phyloP scores from a whole-genome alignment of 108 stramenopile species.

The Phaeodactylum tricornutum region DNA sequence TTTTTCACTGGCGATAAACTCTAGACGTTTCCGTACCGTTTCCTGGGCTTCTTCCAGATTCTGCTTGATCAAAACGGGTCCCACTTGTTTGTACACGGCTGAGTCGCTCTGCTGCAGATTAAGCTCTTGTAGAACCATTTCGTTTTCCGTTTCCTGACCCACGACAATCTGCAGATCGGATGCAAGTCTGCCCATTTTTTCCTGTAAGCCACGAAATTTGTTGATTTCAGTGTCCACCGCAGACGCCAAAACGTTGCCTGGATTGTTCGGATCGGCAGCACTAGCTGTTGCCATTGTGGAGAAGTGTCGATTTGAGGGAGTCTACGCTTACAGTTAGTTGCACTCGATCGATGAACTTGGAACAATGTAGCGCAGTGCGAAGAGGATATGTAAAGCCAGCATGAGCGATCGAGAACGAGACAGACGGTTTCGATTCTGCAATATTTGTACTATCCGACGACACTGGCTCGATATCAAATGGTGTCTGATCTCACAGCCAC shows the following conservation, averaged over 20 bases:
- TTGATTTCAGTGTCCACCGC: conserved; percentile 72
- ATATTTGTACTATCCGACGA: no score
- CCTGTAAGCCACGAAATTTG: conserved; percentile 64
- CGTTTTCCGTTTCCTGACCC: conserved; percentile 81
- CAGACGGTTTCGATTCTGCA: no score
- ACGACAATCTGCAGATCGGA: conserved; percentile 57
- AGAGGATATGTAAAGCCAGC: no score
- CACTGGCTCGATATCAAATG: no score
- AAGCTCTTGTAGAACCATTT: conserved; percentile 75
- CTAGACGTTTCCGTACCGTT: conserved; percentile 76
- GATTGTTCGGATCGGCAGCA: conserved; percentile 14
- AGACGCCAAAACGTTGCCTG: conserved; percentile 56
- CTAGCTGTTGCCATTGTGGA: conserved; percentile 9
- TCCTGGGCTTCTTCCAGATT: conserved; percentile 84
- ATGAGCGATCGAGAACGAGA: no score
- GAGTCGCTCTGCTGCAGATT: conserved; percentile 27
- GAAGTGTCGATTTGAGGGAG: no score
- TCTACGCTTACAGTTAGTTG: no score
- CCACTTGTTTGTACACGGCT: conserved; percentile 81
- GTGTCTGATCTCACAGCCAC: no score
- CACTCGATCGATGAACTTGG: no score
- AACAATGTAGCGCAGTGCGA: no score
- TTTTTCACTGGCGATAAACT: conserved; percentile 75
- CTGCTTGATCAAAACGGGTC: conserved; percentile 85
- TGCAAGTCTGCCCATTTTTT: conserved; percentile 41